A percentile compares a stretch with the other conserved stretches of the same genome.
Conservation (phyloP, 202 grass and related monocot species). For the Bolboschoenoplectus hybrid region DNA sequence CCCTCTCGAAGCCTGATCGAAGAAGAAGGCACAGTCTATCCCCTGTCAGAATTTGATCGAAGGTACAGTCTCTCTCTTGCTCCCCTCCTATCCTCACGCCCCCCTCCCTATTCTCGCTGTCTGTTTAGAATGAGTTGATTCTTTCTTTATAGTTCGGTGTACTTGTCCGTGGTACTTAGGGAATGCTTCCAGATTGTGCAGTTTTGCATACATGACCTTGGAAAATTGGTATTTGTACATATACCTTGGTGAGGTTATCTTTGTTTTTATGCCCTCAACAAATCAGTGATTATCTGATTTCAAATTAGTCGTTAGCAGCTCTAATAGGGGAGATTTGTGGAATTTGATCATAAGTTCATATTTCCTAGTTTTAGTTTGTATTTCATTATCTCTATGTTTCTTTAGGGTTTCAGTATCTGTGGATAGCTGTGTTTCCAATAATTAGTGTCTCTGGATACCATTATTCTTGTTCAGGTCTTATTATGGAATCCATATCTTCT, state of each 20-base stretch:
- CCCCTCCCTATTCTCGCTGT: not conserved
- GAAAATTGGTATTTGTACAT: not conserved
- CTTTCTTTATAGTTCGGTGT: not conserved
- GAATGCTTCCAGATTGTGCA: not conserved
- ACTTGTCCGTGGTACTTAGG: not conserved
- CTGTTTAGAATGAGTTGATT: not conserved
- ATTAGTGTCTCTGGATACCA: conserved; percentile 20
- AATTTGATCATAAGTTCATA: not conserved
- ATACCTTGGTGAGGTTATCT: not conserved
- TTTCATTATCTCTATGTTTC: not conserved
- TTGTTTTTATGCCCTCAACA: not conserved
- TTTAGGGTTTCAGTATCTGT: conserved; percentile 28
- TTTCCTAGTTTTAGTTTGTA: not conserved
- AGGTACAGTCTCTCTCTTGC: conserved; percentile 22
- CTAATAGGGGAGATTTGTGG: not conserved
- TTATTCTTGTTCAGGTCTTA: not conserved
- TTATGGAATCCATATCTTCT: not conserved
- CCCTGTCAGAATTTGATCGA: conserved; percentile 23
- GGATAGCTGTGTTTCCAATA: not conserved
- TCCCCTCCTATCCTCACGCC: not conserved
- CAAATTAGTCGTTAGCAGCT: conserved; percentile 17
- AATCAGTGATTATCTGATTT: not conserved
- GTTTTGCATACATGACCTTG: not conserved
- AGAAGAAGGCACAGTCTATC: conserved; percentile 16
- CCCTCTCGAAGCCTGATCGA: conserved; percentile 7